phyloP scores from a whole-genome alignment of 352 stramenopile species.

The Phytophthora cajani region DNA sequence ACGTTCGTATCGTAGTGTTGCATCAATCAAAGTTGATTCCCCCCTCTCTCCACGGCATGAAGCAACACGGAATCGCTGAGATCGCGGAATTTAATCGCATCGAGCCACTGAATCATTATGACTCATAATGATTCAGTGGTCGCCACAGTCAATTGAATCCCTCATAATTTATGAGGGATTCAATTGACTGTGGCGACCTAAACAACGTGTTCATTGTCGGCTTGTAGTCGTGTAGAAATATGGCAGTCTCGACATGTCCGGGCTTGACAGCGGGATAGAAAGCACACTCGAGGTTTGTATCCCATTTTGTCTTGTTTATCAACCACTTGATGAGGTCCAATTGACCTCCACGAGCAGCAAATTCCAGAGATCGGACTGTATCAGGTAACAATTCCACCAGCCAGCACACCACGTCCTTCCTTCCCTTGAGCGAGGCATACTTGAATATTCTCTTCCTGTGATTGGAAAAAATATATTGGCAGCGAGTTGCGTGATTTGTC shows the following conservation, averaged over 20 bases:
- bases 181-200: background rate
- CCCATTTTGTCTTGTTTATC: conserved; percentile 18
- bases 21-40: no score
- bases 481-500: no score
- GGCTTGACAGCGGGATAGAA: conserved; percentile 17
- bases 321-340: conserved; percentile 10
- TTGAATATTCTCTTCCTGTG: no score
- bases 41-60: conserved; percentile 9
- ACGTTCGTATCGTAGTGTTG: no score
- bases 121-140: no score
- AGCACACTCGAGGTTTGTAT: conserved; percentile 1
- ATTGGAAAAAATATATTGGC: no score
- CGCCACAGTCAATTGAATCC: no score
- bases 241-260: conserved; percentile 26
- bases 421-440: no score
- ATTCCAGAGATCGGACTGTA: background rate
- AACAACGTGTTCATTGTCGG: background rate
- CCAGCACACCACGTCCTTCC: no score
- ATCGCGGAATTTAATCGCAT: conserved; percentile 1
- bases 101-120: conserved; percentile 22
- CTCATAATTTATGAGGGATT: no score
- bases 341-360: background rate
- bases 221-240: conserved; percentile 7
- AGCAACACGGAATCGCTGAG: background rate
- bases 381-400: no score